phyloP scores from a whole-genome alignment of 257 asterid species.

The Capsicum pubescens region DNA sequence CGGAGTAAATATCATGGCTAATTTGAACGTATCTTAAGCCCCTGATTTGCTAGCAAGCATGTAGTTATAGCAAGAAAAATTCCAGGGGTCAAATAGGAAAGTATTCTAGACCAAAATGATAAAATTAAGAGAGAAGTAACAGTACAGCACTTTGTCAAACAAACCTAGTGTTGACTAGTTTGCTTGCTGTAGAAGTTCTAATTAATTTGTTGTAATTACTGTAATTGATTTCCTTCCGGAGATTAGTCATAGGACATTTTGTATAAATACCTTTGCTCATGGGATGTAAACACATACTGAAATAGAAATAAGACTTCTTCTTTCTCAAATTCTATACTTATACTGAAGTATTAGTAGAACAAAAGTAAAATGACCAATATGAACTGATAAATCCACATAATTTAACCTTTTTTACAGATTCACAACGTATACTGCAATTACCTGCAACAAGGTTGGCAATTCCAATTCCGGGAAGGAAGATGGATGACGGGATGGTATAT shows the following conservation, averaged over 20 bases:
- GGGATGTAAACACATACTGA: background rate
- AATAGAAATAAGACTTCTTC: background rate
- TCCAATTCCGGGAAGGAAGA: slow-evolving; percentile 92
- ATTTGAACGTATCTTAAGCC: background rate
- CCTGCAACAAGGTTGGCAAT: slow-evolving; percentile 95
- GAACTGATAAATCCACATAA: slow-evolving; percentile 8
- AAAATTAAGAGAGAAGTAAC: background rate
- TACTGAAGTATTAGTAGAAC: background rate
- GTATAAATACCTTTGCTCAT: slow-evolving; percentile 3
- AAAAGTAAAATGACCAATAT: background rate
- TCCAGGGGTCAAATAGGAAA: slow-evolving; percentile 9
- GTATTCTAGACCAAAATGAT: background rate
- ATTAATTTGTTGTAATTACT: slow-evolving; percentile 9
- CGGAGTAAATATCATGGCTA: background rate
- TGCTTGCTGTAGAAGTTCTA: background rate
- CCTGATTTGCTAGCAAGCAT: background rate
- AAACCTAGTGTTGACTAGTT: background rate
- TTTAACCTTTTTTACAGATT: background rate
- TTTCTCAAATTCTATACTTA: background rate
- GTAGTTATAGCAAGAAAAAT: background rate
- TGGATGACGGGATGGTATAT: slow-evolving; percentile 92
- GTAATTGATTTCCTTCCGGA: background rate
- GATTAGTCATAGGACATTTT: background rate
- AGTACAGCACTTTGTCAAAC: slow-evolving; percentile 5
- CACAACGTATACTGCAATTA: slow-evolving; percentile 30